Conservation (phyloP, 176 grass and related monocot species). For the Musa acuminata region DNA sequence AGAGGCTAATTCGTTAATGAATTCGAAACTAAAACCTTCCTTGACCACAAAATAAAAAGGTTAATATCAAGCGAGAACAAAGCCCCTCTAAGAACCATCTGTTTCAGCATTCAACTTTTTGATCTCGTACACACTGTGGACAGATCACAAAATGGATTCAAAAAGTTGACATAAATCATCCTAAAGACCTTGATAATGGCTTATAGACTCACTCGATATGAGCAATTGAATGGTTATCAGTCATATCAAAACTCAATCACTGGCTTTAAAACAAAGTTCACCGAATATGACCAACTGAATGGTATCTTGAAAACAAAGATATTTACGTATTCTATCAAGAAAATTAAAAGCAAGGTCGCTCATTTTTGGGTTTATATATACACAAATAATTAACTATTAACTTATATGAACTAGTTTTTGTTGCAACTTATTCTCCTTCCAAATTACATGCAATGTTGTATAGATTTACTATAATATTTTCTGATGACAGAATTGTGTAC, state of each 20-base stretch:
- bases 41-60: not conserved
- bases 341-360: too few relatives aligned
- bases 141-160: not conserved
- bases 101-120: not conserved
- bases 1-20: not conserved
- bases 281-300: too few relatives aligned
- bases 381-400: not conserved
- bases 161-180: too few relatives aligned
- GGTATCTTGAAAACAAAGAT: not conserved
- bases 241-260: too few relatives aligned
- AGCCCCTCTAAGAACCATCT: too few relatives aligned
- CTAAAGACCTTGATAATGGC: too few relatives aligned
- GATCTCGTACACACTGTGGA: not conserved
- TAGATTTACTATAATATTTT: slow-evolving; percentile 2
- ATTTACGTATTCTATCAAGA: not conserved
- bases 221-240: not conserved
- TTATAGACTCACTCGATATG: not conserved
- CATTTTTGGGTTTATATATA: too few relatives aligned
- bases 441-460: not conserved
- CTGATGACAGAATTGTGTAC: slow-evolving; percentile 31
- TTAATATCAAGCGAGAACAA: not conserved
- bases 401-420: too few relatives aligned
- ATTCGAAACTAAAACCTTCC: not conserved
- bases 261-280: too few relatives aligned
- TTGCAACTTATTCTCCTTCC: not conserved